Evolutionary conservation across 2,329 filamentous ascomycete species (phyloP), one percentile per base, ranked within the genome.

Genomic region (Scedosporium aurantiacum): DNA sequence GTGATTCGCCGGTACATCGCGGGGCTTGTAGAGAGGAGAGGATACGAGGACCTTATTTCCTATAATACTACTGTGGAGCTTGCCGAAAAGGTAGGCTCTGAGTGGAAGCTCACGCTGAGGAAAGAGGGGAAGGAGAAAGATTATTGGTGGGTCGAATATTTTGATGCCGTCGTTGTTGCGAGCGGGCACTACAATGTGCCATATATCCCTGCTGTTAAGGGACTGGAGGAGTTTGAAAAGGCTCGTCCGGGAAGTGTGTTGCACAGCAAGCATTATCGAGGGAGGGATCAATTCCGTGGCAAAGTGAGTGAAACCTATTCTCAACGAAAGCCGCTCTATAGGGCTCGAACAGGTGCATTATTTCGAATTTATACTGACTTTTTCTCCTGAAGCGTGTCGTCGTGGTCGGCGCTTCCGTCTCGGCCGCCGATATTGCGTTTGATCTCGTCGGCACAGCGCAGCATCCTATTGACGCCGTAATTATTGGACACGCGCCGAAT

Each of bases 371-470:
- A 21, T 37, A 10, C 32, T 37, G 32, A 37, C 32, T 10, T 12
- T 37, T 4, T 37, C 10, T 4, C 14, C 10, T 37, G 8, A 18
- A 85, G 81, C 77, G 74, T 63, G 80, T 87, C 0, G 74, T 88
- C 0, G 78, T 85, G 0, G 82, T 88, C 1, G 85, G 85, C 2
- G 84, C 82, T 1, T 86, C 82, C 0, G 84, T 87, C 2, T 88
- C 84, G 0, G 84, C 81, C 0, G 79, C 82, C 28, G 86, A 88
- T 66, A 85, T 85, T 12, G 77, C 80, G 1, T 77, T 80, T 61
- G 79, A 82, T 60, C 72, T 85, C 1, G 70, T 78, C 14, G 72
- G 74, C 12, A 71, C 75, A 0, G 78, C 78, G 0, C 67, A 77
- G 50, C 65, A 70, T 0, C 82, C 82, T 0, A 72, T 85, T 4